These are phyloP conservation scores for Paecilomyces dactylethromorphus DNA, from an alignment of 2,329 filamentous ascomycete genomes.

Conservation along the genomic window DNA sequence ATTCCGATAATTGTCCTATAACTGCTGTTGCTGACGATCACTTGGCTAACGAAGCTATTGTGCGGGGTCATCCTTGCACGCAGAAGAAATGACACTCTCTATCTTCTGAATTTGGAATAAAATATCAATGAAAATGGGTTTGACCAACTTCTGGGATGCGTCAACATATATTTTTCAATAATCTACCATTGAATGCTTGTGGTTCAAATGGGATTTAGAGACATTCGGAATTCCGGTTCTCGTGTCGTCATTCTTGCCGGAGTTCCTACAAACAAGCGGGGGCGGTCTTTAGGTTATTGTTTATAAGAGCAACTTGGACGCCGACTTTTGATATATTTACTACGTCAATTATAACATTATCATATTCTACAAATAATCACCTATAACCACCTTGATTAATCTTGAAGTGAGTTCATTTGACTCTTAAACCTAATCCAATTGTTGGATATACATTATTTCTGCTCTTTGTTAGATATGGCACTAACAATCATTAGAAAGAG, in stretches of 20 bases:
- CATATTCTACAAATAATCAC: not conserved
- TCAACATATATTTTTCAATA: no score
- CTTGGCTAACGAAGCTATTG: no score
- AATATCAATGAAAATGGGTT: no score
- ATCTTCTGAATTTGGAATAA: no score
- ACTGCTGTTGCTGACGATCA: no score
- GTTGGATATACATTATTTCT: not conserved
- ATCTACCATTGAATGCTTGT: no score
- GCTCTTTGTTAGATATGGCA: not conserved
- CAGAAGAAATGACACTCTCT: no score
- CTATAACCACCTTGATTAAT: not conserved
- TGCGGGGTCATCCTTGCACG: no score
- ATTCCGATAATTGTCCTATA: no score
- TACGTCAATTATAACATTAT: not conserved
- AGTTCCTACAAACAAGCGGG: not conserved
- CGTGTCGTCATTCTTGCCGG: not conserved
- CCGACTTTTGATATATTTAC: not conserved
- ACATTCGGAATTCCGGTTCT: not conserved
- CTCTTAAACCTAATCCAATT: not conserved
- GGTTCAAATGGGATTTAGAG: not conserved
- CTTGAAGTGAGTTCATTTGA: not conserved
- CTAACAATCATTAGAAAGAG: not conserved
- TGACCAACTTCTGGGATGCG: no score
- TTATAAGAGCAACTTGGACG: not conserved
- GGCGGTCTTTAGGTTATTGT: not conserved